Percentiles rank a stretch among this genome's conserved stretches.
These are phyloP conservation scores for Eremothecium gossypii DNA, from an alignment of 1,139 yeast genomes.

Conservation along the genomic window DNA sequence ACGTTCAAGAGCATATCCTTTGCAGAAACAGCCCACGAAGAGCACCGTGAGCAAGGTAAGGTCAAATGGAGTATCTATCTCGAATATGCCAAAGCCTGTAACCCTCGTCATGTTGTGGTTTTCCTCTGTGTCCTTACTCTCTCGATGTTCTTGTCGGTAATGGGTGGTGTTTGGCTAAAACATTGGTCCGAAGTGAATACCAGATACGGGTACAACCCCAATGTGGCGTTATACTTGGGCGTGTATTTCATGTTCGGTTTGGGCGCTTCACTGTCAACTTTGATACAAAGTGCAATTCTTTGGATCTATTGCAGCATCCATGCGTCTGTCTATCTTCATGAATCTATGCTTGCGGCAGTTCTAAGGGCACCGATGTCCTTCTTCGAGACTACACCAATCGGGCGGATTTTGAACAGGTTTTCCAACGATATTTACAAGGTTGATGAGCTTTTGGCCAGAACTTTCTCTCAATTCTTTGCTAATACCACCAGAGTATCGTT, in stretches of 20 bases:
- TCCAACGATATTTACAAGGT: conserved; percentile 89
- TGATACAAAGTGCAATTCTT: conserved; percentile 60
- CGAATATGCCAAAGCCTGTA: conserved; percentile 84
- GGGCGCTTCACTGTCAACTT: conserved; percentile 49
- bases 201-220: conserved; percentile 57
- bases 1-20: conserved; percentile 38
- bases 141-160: conserved; percentile 54
- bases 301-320: conserved; percentile 81
- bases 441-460: conserved; percentile 79
- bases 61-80: conserved; percentile 83
- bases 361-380: conserved; percentile 93
- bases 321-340: conserved; percentile 73
- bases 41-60: conserved; percentile 86
- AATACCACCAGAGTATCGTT: conserved; percentile 69
- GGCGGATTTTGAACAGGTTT: conserved; percentile 86
- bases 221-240: conserved; percentile 59
- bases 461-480: conserved; percentile 71
- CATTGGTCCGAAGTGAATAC: conserved; percentile 94
- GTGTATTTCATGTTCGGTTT: conserved; percentile 71
- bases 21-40: conserved; percentile 44
- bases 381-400: conserved; percentile 95
- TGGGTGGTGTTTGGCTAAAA: conserved; percentile 82
- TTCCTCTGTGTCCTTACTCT: conserved; percentile 44
- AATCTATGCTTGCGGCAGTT: conserved; percentile 69
- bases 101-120: conserved; percentile 53